These are phyloP conservation scores for Aaosphaeria arxii DNA, from an alignment of 2,329 filamentous ascomycete species.

Conservation along the genomic window DNA sequence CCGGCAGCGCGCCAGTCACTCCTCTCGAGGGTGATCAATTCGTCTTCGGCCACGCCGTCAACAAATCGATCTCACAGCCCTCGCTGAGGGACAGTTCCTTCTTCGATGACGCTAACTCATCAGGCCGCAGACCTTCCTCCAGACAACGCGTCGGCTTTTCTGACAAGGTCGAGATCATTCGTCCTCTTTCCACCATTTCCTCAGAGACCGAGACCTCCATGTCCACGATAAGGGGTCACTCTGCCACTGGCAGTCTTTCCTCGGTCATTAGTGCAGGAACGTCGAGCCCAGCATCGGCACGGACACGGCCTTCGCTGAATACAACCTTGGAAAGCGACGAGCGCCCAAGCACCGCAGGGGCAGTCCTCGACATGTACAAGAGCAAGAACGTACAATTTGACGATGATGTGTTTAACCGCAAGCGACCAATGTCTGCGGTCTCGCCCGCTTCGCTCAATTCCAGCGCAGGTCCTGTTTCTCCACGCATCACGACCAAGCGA, in stretches of 20 bases:
- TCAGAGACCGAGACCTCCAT: slow-evolving; percentile 78
- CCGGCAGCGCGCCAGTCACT: slow-evolving; percentile 64
- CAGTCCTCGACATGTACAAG: slow-evolving; percentile 55
- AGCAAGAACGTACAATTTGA: slow-evolving; percentile 21
- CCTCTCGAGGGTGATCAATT: slow-evolving; percentile 50
- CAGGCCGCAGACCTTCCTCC: slow-evolving; percentile 40
- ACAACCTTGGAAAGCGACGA: slow-evolving; percentile 41
- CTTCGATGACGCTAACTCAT: slow-evolving; percentile 29
- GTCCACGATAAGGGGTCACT: slow-evolving; percentile 68
- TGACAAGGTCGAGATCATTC: slow-evolving; percentile 78
- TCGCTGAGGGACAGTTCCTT: slow-evolving; percentile 24
- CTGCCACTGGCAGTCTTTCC: slow-evolving; percentile 74
- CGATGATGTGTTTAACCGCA: slow-evolving; percentile 22
- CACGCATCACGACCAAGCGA: slow-evolving; percentile 26
- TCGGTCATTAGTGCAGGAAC: slow-evolving; percentile 66
- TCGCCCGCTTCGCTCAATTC: slow-evolving; percentile 19
- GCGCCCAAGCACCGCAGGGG: slow-evolving; percentile 68
- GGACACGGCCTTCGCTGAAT: slow-evolving; percentile 38
- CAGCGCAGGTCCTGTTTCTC: slow-evolving; percentile 14
- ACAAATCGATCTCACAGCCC: slow-evolving; percentile 40
- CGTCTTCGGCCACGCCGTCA: slow-evolving; percentile 31
- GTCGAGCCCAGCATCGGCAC: slow-evolving; percentile 43
- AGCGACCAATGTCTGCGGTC: slow-evolving; percentile 37
- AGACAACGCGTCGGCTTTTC: slow-evolving; percentile 77
- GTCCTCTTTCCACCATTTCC: slow-evolving; percentile 79